phyloP scores from a whole-genome alignment of 371 early-diverging fungal genomes.

The Mycotypha africana region DNA sequence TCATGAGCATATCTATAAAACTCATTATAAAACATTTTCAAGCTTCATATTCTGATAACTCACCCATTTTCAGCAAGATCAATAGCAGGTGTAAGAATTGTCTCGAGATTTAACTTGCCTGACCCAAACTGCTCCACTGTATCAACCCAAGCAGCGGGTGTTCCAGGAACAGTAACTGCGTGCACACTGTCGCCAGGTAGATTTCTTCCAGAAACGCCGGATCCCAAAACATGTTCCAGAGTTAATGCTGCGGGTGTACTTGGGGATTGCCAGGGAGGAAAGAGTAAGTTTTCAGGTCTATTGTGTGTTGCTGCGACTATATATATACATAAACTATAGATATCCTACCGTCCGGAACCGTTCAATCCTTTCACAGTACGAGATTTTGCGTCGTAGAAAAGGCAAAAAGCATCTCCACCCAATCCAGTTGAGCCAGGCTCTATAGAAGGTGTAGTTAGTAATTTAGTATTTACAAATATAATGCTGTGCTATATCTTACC shows the following conservation, averaged over 20 bases:
- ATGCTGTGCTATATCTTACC: slow-evolving; percentile 29
- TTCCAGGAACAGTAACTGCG: slow-evolving; percentile 82
- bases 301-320: too few relatives aligned
- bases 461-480: too few relatives aligned
- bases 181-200: slow-evolving; percentile 50
- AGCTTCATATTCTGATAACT: background rate
- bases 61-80: slow-evolving; percentile 70
- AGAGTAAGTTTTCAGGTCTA: too few relatives aligned
- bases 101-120: slow-evolving; percentile 49
- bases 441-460: background rate
- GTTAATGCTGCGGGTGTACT: slow-evolving; percentile 62
- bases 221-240: slow-evolving; percentile 8
- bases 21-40: too few relatives aligned
- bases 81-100: slow-evolving; percentile 69
- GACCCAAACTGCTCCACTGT: slow-evolving; percentile 70
- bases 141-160: slow-evolving; percentile 75
- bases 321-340: too few relatives aligned
- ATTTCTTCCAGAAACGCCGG: slow-evolving; percentile 23
- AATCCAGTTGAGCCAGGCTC: slow-evolving; percentile 88
- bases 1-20: background rate
- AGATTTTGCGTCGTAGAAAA: slow-evolving; percentile 67
- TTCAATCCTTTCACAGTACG: slow-evolving; percentile 61
- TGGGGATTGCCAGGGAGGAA: too few relatives aligned
- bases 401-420: slow-evolving; percentile 89
- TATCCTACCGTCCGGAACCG: slow-evolving; percentile 63